Percentiles rank a stretch among this genome's conserved stretches.
Conservation (phyloP, 495 filamentous ascomycete species). For the Cercophora scortea region DNA sequence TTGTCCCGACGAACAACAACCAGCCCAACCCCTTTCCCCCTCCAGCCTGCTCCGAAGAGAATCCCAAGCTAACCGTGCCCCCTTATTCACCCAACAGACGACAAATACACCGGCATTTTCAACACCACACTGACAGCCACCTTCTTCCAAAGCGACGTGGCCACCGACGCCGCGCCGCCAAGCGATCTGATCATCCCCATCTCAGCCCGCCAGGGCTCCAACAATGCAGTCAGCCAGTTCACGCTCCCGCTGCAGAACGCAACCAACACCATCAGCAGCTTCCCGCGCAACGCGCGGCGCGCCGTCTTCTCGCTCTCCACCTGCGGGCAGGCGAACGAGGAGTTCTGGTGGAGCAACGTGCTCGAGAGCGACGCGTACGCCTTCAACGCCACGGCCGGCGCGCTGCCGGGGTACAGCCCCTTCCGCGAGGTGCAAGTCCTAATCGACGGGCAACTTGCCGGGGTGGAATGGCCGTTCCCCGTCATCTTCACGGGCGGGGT, state of each 20-base stretch:
- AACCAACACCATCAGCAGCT: constrained; percentile 40
- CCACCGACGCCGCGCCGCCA: constrained; percentile 33
- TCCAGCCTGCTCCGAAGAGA: too few species aligned
- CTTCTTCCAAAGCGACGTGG: constrained; percentile 50
- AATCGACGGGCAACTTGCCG: constrained; percentile 69
- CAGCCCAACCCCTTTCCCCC: background rate
- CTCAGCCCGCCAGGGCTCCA: constrained; percentile 48
- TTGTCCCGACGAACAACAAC: background rate
- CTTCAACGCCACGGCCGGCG: constrained; percentile 49
- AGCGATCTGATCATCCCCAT: constrained; percentile 70
- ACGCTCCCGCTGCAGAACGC: constrained; percentile 59
- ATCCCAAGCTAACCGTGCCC: background rate
- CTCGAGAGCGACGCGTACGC: constrained; percentile 53
- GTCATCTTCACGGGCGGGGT: constrained; percentile 86
- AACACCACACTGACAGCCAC: constrained; percentile 75
- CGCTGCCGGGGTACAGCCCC: constrained; percentile 63
- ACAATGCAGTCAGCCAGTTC: constrained; percentile 57
- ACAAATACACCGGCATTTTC: constrained; percentile 71
- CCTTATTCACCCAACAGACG: constrained; percentile 26
- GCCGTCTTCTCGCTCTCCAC: constrained; percentile 72
- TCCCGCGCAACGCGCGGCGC: constrained; percentile 56
- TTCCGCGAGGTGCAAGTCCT: constrained; percentile 78
- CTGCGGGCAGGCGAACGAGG: constrained; percentile 69
- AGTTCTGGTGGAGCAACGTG: constrained; percentile 89
- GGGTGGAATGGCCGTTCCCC: constrained; percentile 79